Evolutionary conservation across 331 rosid genomes (phyloP), one percentile per base, ranked within the genome.

Genomic region (Rosa hybrid): DNA sequence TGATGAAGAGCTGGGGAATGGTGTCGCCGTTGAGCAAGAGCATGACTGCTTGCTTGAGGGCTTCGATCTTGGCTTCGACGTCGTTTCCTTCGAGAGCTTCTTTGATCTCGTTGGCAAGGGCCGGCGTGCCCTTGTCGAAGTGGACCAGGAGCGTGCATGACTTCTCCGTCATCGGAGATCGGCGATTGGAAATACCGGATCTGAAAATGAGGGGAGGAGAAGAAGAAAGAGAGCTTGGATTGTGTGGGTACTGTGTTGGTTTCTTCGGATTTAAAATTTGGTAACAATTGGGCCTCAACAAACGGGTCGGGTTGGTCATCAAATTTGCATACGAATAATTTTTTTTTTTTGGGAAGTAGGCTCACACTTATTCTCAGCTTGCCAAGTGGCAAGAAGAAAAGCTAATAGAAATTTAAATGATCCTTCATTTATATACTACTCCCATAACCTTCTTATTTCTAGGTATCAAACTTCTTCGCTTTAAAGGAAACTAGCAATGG

Each of bases 81-180:
- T 95, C 98, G 88, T 84, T 91, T 23, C 94, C 98, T 86, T 95
- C 98, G 0, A 95, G 86, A 0, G 98, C 83, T 83, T 90, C 97
- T 68, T 88, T 93, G 92, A 95, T 95, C 83, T 95, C 98, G 81
- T 89, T 95, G 27, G 97, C 97, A 2, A 95, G 81, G 12, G 98
- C 97, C 0, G 98, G 96, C 12, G 97, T 87, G 12, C 94, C 97
- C 85, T 93, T 90, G 92, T 93, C 98, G 88, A 95, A 95, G 87
- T 95, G 90, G 39, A 93, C 97, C 46, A 95, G 82, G 0, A 95
- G 87, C 64, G 87, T 90, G 90, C 97, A 93, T 0, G 99, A 95
- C 83, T 95, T 95, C 86, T 95, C 99, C 97, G 88, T 90, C 79
- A 42, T 74, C 74, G 67, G 44, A 49, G 13, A 56, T 9, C 39